Percentiles rank a stretch among this genome's conserved stretches.
These are phyloP conservation scores for Colletotrichum spinosum DNA, from an alignment of 2,329 filamentous ascomycete genomes.

Conservation along the genomic window DNA sequence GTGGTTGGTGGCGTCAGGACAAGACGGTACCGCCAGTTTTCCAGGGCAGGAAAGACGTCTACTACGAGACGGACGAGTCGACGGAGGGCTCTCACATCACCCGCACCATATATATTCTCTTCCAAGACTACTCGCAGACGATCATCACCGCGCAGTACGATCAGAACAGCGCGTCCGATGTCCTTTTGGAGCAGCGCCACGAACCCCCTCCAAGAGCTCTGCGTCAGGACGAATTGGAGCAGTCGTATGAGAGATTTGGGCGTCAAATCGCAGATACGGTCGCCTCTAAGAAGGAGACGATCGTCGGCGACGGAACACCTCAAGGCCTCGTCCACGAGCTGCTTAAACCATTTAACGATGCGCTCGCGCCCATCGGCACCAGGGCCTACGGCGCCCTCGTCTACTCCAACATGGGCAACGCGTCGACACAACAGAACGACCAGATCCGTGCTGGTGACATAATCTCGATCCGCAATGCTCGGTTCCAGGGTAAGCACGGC, in stretches of 20 bases:
- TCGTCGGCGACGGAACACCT: slow-evolving; percentile 87
- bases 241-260: slow-evolving; percentile 84
- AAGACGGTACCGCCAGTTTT: slow-evolving; percentile 84
- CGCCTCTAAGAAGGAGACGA: slow-evolving; percentile 78
- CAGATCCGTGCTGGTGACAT: slow-evolving; percentile 96
- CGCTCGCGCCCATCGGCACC: slow-evolving; percentile 85
- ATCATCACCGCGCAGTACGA: slow-evolving; percentile 86
- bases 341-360: slow-evolving; percentile 77
- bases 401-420: slow-evolving; percentile 95
- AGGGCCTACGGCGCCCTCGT: slow-evolving; percentile 92
- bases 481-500: slow-evolving; percentile 95
- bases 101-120: slow-evolving; percentile 88
- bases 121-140: slow-evolving; percentile 96
- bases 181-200: slow-evolving; percentile 85
- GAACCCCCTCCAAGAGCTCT: slow-evolving; percentile 83
- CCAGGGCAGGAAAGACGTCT: slow-evolving; percentile 84
- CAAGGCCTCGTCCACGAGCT: slow-evolving; percentile 83
- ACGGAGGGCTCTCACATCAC: slow-evolving; percentile 78
- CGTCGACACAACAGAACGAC: slow-evolving; percentile 88
- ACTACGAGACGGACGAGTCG: slow-evolving; percentile 85
- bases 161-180: slow-evolving; percentile 77
- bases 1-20: slow-evolving; percentile 88
- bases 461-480: slow-evolving; percentile 90
- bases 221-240: slow-evolving; percentile 93
- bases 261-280: slow-evolving; percentile 79